Evolutionary conservation across 2,329 filamentous ascomycete genomes (phyloP).

Genomic region (Cercospora janseana): DNA sequence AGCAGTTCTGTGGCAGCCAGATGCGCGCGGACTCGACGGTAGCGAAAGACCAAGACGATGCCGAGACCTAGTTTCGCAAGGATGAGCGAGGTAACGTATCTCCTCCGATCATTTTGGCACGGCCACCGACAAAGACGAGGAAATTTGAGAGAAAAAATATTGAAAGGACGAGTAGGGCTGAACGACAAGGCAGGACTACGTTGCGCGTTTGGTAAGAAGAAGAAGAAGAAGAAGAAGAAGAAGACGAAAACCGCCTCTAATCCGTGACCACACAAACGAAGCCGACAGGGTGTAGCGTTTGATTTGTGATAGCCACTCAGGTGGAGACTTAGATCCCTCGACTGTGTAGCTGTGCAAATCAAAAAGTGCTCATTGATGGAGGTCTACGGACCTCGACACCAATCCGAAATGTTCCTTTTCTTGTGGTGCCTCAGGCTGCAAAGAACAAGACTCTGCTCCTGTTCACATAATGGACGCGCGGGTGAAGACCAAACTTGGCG

Average conservation of each 20-base stretch:
- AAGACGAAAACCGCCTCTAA: no score
- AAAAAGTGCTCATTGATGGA: conserved; percentile 21
- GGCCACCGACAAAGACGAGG: no score
- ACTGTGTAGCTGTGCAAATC: conserved; percentile 20
- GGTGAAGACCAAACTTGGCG: no score
- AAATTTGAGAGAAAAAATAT: background rate
- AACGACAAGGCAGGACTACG: no score
- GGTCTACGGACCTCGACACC: conserved; percentile 25
- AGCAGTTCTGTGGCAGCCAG: no score
- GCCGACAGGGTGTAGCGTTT: no score
- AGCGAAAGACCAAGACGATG: background rate
- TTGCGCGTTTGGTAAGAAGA: no score
- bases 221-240: background rate
- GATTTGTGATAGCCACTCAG: background rate
- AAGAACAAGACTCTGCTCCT: no score
- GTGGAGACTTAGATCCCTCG: background rate
- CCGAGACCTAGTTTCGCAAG: background rate
- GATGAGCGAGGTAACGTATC: conserved; percentile 8
- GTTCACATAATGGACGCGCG: no score
- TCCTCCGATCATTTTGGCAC: conserved; percentile 3
- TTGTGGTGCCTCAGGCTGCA: no score
- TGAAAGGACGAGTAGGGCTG: background rate
- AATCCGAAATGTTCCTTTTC: no score
- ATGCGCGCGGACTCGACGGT: background rate
- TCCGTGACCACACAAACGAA: no score